A percentile compares a stretch with the other conserved stretches of the same genome.
These are phyloP conservation scores for Podaxis sp. DNA, from an alignment of 768 basidiomycete species.

Conservation along the genomic window DNA sequence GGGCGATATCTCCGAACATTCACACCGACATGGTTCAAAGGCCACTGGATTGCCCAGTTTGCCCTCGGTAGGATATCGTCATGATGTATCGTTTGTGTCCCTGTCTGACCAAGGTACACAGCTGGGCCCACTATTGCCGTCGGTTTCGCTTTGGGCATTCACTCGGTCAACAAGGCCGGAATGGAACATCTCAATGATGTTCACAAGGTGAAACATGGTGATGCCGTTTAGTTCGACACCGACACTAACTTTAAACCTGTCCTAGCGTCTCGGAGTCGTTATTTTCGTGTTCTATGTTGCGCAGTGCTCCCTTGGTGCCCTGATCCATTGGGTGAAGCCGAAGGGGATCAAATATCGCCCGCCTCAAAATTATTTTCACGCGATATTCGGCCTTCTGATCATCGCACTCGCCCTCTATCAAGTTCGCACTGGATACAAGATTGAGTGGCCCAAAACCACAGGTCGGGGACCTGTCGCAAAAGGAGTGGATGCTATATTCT, in stretches of 20 bases:
- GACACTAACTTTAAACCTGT: constrained; percentile 4
- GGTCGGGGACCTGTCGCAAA: constrained; percentile 37
- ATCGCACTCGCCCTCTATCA: constrained; percentile 51
- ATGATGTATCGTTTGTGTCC: not conserved
- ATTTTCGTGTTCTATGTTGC: constrained; percentile 48
- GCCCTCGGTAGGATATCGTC: not conserved
- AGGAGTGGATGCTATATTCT: constrained; percentile 40
- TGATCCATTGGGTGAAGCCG: constrained; percentile 55
- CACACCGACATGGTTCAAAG: constrained; percentile 48
- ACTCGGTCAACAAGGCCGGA: constrained; percentile 32
- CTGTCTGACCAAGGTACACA: constrained; percentile 18
- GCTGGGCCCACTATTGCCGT: constrained; percentile 42
- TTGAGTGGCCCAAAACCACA: constrained; percentile 48
- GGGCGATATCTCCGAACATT: constrained; percentile 55
- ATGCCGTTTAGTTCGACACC: not conserved
- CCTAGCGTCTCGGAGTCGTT: constrained; percentile 46
- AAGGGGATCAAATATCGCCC: constrained; percentile 35
- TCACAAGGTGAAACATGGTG: constrained; percentile 42
- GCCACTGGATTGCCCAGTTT: constrained; percentile 38
- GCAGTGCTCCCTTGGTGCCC: constrained; percentile 48
- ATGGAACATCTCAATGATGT: constrained; percentile 37
- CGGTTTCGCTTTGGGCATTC: constrained; percentile 45
- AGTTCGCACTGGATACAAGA: constrained; percentile 42
- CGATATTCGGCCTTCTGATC: constrained; percentile 47
- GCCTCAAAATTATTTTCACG: constrained; percentile 58